A percentile compares a stretch with the other conserved stretches of the same genome.
phyloP scores from a whole-genome alignment of 2,329 filamentous ascomycete species.

The Pseudohalonectria lignicola region DNA sequence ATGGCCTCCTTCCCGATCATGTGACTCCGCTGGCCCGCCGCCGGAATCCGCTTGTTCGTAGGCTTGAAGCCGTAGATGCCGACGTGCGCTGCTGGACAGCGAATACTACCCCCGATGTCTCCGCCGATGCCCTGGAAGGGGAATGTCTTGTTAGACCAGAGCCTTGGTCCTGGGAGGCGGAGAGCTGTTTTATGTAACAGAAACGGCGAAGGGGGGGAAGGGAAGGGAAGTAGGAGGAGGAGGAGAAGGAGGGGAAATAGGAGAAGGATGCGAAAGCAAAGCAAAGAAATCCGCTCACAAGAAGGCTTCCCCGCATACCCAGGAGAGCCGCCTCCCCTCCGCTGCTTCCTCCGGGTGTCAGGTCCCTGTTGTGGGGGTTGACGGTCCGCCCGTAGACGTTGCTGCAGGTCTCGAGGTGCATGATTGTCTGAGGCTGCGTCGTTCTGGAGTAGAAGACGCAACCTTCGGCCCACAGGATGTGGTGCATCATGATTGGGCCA shows the following conservation, averaged over 20 bases:
- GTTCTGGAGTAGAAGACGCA: constrained; percentile 10
- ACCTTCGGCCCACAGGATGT: constrained; percentile 16
- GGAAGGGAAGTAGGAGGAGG: too few relatives aligned
- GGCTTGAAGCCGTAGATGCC: constrained; percentile 22
- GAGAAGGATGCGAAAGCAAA: too few relatives aligned
- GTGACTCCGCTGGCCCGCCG: constrained; percentile 12
- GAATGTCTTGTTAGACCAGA: too few relatives aligned
- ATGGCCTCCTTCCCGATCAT: constrained; percentile 25
- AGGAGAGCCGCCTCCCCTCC: constrained; percentile 58
- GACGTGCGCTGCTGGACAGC: constrained; percentile 17
- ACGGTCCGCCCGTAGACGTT: constrained; percentile 51
- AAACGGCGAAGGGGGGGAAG: too few relatives aligned
- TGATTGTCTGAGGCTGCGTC: constrained; percentile 44
- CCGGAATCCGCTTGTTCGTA: constrained; percentile 17
- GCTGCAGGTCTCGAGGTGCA: constrained; percentile 60
- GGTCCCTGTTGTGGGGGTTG: constrained; percentile 47
- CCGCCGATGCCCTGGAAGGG: constrained; percentile 15
- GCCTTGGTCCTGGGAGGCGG: too few relatives aligned
- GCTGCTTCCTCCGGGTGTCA: constrained; percentile 54
- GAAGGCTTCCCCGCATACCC: constrained; percentile 41
- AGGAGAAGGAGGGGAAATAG: too few relatives aligned
- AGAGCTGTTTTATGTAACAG: too few relatives aligned
- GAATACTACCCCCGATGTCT: constrained; percentile 22
- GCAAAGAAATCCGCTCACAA: constrained; percentile 25
- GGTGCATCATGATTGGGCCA: constrained; percentile 7